Conservation (phyloP, 2,329 filamentous ascomycete species). For the Xylaria sp. region DNA sequence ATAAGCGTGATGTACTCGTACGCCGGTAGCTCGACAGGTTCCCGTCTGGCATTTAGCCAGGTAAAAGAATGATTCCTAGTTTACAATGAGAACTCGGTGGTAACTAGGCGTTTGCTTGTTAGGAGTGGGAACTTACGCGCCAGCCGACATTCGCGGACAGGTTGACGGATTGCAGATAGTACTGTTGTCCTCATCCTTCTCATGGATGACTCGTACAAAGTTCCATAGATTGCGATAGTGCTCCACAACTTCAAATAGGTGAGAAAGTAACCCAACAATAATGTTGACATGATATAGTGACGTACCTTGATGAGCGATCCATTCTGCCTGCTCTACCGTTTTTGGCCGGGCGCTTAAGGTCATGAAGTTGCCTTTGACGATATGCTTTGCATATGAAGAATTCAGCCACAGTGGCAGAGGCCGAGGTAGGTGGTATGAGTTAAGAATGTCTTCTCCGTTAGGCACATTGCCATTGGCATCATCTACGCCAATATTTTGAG, state of each 20-base stretch:
- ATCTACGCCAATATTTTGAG: constrained; percentile 76
- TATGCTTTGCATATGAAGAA: constrained; percentile 80
- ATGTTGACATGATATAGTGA: constrained; percentile 7
- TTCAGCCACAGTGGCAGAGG: constrained; percentile 80
- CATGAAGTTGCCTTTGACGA: constrained; percentile 98
- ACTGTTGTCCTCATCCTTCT: constrained; percentile 80
- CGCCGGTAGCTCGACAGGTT: constrained; percentile 91
- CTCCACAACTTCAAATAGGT: constrained; percentile 76
- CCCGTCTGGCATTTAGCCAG: constrained; percentile 89
- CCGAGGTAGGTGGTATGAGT: constrained; percentile 72
- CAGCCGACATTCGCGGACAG: constrained; percentile 94
- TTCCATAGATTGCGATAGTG: constrained; percentile 90
- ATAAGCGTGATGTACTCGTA: constrained; percentile 95
- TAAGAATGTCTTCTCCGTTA: constrained; percentile 66
- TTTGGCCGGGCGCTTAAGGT: constrained; percentile 92
- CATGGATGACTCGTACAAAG: constrained; percentile 89
- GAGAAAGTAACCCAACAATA: constrained; percentile 26
- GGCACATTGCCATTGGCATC: constrained; percentile 62
- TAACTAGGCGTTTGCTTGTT: not conserved
- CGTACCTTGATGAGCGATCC: constrained; percentile 93
- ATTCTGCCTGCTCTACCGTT: constrained; percentile 93
- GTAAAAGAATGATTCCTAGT: constrained; percentile 90
- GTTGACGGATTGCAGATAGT: constrained; percentile 85
- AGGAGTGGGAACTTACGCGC: constrained; percentile 72
- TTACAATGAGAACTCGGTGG: constrained; percentile 8